phyloP scores from a whole-genome alignment of 2,329 filamentous ascomycete genomes.

The Aspergillus latus region DNA sequence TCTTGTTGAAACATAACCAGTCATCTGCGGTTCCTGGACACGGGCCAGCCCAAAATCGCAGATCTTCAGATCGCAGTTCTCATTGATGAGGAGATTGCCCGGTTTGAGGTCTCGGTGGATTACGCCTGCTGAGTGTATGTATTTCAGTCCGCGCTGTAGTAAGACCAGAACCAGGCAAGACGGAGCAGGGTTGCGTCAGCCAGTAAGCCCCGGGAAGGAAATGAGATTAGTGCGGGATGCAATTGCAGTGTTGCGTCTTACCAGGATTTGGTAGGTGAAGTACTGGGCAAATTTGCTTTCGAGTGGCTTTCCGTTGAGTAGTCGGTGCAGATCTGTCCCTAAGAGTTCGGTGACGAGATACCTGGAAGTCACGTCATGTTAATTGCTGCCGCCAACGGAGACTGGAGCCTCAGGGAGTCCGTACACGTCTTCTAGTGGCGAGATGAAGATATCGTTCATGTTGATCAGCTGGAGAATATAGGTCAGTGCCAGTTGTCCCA shows the following conservation, averaged over 20 bases:
- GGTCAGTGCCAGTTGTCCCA: slow-evolving; percentile 12
- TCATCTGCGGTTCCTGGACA: slow-evolving; percentile 99
- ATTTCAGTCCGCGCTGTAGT: slow-evolving; percentile 87
- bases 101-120: slow-evolving; percentile 97
- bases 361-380: slow-evolving; percentile 48
- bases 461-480: slow-evolving; percentile 74
- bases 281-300: slow-evolving; percentile 99
- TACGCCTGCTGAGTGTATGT: slow-evolving; percentile 96
- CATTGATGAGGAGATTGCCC: slow-evolving; percentile 98
- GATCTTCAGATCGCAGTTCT: slow-evolving; percentile 99
- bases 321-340: slow-evolving; percentile 91
- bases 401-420: neutral
- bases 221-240: slow-evolving; percentile 19
- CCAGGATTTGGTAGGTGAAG: slow-evolving; percentile 98
- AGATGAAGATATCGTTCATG: slow-evolving; percentile 99
- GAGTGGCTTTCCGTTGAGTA: slow-evolving; percentile 89
- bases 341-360: slow-evolving; percentile 98
- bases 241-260: slow-evolving; percentile 41
- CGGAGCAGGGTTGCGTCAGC: slow-evolving; percentile 1
- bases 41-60: slow-evolving; percentile 97
- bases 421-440: slow-evolving; percentile 98
- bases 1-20: slow-evolving; percentile 95
- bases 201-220: neutral
- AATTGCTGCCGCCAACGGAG: neutral
- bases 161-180: slow-evolving; percentile 40